Evolutionary conservation across 208 protist species (phyloP).

Genomic region (Acanthamoeba lenticulata): DNA sequence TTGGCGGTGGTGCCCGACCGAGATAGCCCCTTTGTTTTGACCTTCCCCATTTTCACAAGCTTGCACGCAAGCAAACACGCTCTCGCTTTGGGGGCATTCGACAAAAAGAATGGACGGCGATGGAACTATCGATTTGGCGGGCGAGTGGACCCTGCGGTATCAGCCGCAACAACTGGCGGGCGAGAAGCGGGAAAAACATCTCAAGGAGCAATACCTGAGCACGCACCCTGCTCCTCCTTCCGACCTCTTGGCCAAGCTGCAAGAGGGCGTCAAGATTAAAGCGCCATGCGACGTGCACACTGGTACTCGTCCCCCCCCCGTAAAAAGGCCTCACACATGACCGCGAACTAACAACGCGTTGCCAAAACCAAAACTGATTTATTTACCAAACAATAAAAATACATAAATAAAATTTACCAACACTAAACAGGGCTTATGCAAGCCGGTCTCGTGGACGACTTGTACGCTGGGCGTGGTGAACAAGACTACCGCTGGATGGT

Average conservation of each 20-base stretch:
- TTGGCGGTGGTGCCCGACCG: no score
- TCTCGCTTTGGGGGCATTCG: background rate
- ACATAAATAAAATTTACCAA: background rate
- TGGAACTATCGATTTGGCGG: background rate
- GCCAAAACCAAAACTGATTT: background rate
- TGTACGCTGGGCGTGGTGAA: slow-evolving; percentile 35
- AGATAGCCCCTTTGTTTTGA: no score
- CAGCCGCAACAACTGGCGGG: background rate
- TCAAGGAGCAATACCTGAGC: slow-evolving; percentile 21
- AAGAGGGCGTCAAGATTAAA: background rate
- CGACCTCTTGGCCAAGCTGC: background rate
- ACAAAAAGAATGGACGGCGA: background rate
- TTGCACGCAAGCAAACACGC: no score
- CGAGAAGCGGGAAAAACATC: background rate
- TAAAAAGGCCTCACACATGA: no score
- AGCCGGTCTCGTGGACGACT: slow-evolving; percentile 1
- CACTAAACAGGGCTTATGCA: background rate
- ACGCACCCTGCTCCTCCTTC: background rate
- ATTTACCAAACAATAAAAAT: background rate
- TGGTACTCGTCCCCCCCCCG: no score
- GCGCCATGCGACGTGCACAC: background rate
- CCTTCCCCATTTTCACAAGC: no score
- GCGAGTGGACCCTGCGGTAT: slow-evolving; percentile 14
- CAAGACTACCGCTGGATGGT: slow-evolving; percentile 39
- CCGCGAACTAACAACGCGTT: no score